phyloP scores from a whole-genome alignment of 177 flowering plant genomes.

The Vitis hybrid region DNA sequence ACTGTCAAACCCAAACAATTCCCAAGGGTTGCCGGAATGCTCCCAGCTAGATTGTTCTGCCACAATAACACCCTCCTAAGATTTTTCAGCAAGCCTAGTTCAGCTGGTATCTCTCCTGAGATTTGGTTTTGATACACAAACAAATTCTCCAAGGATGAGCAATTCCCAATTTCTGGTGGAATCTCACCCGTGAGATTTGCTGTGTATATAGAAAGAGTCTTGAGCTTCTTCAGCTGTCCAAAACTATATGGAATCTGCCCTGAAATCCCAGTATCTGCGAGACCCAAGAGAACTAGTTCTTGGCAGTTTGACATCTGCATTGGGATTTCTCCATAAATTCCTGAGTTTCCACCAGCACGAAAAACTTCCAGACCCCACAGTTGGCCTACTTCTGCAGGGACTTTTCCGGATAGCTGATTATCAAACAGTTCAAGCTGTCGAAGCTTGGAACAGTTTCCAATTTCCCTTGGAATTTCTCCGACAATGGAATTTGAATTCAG shows the following conservation, averaged over 20 bases:
- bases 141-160: constrained; percentile 49
- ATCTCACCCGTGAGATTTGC: constrained; percentile 52
- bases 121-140: constrained; percentile 53
- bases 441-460: constrained; percentile 53
- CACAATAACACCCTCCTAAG: constrained; percentile 48
- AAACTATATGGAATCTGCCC: constrained; percentile 51
- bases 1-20: constrained; percentile 40
- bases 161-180: constrained; percentile 57
- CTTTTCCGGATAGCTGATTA: constrained; percentile 52
- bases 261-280: constrained; percentile 56
- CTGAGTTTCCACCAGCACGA: constrained; percentile 56
- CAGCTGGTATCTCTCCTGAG: constrained; percentile 50
- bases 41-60: constrained; percentile 52
- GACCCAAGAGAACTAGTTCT: constrained; percentile 42
- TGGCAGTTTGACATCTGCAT: constrained; percentile 47
- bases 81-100: constrained; percentile 37
- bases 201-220: constrained; percentile 55
- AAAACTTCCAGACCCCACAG: constrained; percentile 40
- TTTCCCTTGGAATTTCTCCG: constrained; percentile 47
- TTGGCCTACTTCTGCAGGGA: constrained; percentile 49
- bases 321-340: constrained; percentile 56
- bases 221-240: constrained; percentile 52
- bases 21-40: constrained; percentile 41
- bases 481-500: constrained; percentile 47
- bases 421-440: constrained; percentile 45